Evolutionary conservation across 176 grass and related monocot species (phyloP).

Genomic region (Zea mays): Zm-B73-REFERENCE-NAM-5.0 NC_050097.1:122468001-122468500

Average conservation of each 20-base stretch:
- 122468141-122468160: conserved; percentile 54
- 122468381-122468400: conserved; percentile 36
- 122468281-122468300: conserved; percentile 64
- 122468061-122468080: conserved; percentile 55
- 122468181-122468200: conserved; percentile 81
- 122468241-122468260: conserved; percentile 74
- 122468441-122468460: conserved; percentile 33
- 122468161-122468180: conserved; percentile 49
- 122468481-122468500: conserved; percentile 77
- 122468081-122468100: conserved; percentile 65
- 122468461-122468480: conserved; percentile 45
- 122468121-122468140: conserved; percentile 81
- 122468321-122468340: conserved; percentile 54
- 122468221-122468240: conserved; percentile 51
- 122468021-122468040: conserved; percentile 70
- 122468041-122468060: conserved; percentile 48
- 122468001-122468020: not conserved
- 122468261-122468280: conserved; percentile 60
- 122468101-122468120: conserved; percentile 68
- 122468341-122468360: conserved; percentile 73
- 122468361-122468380: conserved; percentile 61
- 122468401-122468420: conserved; percentile 66
- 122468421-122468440: conserved; percentile 45
- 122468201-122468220: conserved; percentile 67
- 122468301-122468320: conserved; percentile 57